Base-by-base conservation (phyloP, 2,329 filamentous ascomycete species). In the Ceratocystis lukuohia region DNA sequence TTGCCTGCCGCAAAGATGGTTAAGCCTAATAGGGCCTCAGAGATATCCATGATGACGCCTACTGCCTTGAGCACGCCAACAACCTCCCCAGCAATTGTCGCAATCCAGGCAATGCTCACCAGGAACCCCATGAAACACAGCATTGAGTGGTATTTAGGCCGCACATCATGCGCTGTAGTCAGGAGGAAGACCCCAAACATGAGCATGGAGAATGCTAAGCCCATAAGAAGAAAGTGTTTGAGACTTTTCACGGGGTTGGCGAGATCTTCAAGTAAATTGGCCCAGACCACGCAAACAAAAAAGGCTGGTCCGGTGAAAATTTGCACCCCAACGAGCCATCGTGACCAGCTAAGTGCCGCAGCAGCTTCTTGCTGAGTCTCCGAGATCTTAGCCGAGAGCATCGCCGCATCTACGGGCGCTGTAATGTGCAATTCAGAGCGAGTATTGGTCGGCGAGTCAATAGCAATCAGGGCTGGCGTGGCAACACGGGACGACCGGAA, bases 1-100 rank as follows among this genome's bases (percentile, higher is more conserved):
- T 99, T 99, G 33, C 94, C 94, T 44, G 96, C 91, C 1, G 94
- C 94, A 74, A 99, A 99, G 65, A 99, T 87, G 17, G 94, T 99
- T 64, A 99, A 82, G 1, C 94, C 94, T 10, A 99, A 82, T 69
- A 99, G 90, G 3, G 94, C 94, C 75, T 99, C 94, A 17, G 88
- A 94, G 73, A 99, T 99, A 72, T 89, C 87, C 66, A 96, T 79
- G 63, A 99, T 90, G 37, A 97, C 89, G 7, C 94, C 94, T 62
- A 97, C 80, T 0, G 94, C 88, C 76, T 99, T 97, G 69, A 99
- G 82, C 5, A 96, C 88, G 41, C 91, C 92, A 4, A 99, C 94
- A 4, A 99, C 94, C 77, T 99, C 93, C 45, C 91, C 90, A 1
- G 94, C 93, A 71, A 99, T 91, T 1, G 91, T 94, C 48, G 91